A percentile compares a stretch with the other conserved stretches of the same genome.
These are phyloP conservation scores for Oryza longistaminata DNA, from an alignment of 176 grass and related monocot genomes.

Conservation along the genomic window DNA sequence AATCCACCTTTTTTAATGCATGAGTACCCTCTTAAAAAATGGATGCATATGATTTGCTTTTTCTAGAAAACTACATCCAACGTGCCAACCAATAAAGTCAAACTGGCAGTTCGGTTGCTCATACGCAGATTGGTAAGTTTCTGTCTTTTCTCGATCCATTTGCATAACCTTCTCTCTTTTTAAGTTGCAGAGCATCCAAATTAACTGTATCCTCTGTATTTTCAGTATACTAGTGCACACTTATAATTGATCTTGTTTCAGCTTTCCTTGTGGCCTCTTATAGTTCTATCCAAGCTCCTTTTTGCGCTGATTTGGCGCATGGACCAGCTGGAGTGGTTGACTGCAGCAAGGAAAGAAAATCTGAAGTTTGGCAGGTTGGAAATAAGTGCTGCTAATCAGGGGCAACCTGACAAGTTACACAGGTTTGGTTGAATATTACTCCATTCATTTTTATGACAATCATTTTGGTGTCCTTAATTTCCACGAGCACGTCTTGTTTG, in stretches of 20 bases:
- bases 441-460: neutral
- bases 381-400: neutral
- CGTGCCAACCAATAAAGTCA: neutral
- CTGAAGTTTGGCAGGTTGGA: slow-evolving; percentile 42
- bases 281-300: neutral
- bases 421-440: neutral
- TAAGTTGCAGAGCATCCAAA: neutral
- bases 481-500: neutral
- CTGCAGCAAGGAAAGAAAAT: neutral
- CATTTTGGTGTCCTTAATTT: neutral
- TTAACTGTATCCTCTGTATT: neutral
- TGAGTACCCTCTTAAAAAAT: neutral
- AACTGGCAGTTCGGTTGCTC: neutral
- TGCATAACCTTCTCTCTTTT: neutral
- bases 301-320: neutral
- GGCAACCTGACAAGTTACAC: neutral
- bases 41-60: neutral
- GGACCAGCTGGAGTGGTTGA: slow-evolving; percentile 30
- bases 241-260: neutral
- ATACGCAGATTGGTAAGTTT: neutral
- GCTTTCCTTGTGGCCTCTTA: neutral
- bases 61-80: neutral
- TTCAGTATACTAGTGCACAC: neutral
- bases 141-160: neutral
- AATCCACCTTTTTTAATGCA: neutral